Evolutionary conservation across 2,329 filamentous ascomycete species (phyloP), one percentile per base, ranked within the genome.

Genomic region (Calonectria pauciramosa): DNA sequence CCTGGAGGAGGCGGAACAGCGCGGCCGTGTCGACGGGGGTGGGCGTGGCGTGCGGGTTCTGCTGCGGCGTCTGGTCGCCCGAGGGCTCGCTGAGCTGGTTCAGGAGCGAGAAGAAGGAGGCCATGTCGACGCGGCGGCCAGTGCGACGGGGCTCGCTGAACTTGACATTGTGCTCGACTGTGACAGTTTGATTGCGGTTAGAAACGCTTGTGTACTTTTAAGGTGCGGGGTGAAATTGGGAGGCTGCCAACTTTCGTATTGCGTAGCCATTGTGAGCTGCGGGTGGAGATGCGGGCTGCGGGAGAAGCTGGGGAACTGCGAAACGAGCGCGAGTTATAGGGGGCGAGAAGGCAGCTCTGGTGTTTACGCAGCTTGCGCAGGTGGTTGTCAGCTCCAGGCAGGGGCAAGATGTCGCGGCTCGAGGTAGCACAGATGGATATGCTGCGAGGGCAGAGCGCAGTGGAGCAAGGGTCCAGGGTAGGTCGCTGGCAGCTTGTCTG

Each of bases 121-220:
- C 89, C 92, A 93, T 93, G 85, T 93, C 91, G 75, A 91, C 85
- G 80, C 90, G 90, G 51, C 92, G 91, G 64, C 85, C 85, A 72
- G 86, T 84, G 65, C 85, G 82, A 30, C 84, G 82, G 8, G 83
- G 76, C 63, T 87, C 77, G 36, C 85, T 59, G 72, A 88, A 83
- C 79, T 89, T 87, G 84, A 93, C 91, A 82, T 90, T 91, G 86
- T 93, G 92, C 83, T 93, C 92, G 82, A 93, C 92, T 93, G 77
- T 36, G 26, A 23, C 38, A 30, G n/a, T n/a, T 28, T 52, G 66
- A 30, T 23, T 26, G 75, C 59, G 67, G 47, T 63, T 28, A 64
- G 67, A 49, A 49, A 28, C 23, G 51, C 47, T 54, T 69, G 52
- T 34, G 70, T 67, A 51, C 52, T 70, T 23, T 41, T n/a, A n/a